Base-by-base conservation (phyloP, 331 rosid species). In the Pyrus hybrid region DNA sequence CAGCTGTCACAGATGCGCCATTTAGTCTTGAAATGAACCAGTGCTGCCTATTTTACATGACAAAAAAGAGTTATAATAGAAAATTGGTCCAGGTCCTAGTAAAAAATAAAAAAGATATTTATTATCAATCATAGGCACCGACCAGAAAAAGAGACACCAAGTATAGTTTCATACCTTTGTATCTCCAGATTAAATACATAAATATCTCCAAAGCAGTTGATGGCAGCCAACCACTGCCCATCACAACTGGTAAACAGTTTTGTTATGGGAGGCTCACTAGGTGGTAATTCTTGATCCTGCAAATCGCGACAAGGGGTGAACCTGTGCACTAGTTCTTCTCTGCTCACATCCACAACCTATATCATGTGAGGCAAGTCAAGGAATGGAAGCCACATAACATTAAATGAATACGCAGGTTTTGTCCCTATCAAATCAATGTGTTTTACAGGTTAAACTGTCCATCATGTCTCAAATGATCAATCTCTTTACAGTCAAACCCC, bases 181-280 rank as follows among this genome's bases (percentile, higher is more conserved):
- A 67, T 86, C 84, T 95, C 97, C 78, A 95, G 78, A 80, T 95
- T 92, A 81, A 95, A 95, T 76, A 95, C 64, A 72, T 92, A 95
- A 67, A 92, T 72, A 84, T 95, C 99, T 71, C 99, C 99, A 84
- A 92, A 89, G 84, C 97, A 92, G 87, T 95, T 95, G 77, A 92
- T 87, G 18, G 99, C 96, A 10, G 98, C 97, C 85, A 95, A 72
- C 99, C 99, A 95, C 83, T 92, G 99, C 63, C 93, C 91, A 78
- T 95, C 99, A 65, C 92, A 89, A 82, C 98, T 95, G 22, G 96
- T 82, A 78, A 91, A 90, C 88, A 92, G 77, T 87, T 82, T 92
- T 53, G 99, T 95, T 70, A 95, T 95, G 54, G 99, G 99, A 72
- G 99, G 98, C 80, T 95, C 96, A 4, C 80, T 61, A 3, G 98